Base-by-base conservation (phyloP, 345 rosid species). In the Eucalyptus erythrocorys region DNA sequence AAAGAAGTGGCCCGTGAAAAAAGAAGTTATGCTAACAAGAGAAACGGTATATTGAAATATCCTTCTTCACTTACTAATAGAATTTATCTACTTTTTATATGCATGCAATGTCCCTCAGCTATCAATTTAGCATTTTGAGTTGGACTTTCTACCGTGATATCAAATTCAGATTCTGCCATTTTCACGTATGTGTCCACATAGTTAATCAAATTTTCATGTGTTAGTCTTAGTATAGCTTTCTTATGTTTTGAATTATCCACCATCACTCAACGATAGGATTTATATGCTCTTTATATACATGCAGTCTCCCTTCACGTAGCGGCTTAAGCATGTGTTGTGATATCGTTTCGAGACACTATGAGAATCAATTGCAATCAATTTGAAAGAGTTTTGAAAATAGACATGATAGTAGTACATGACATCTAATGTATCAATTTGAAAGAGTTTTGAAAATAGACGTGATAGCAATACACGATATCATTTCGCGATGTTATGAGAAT, bases 101-200 rank as follows among this genome's bases (percentile, higher is more conserved):
- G 7, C 7, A 34, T 5, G 81, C 13, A 6, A 3, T 37, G 45
- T 37, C 7, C 24, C 13, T 59, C 4, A 30, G 10, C 6, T 32
- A 17, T 32, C 10, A 32, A 1, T 9, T 34, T n/a, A 32, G 1
- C 13, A 22, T 26, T 66, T 66, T 66, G 22, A 66, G 26, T 21
- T 53, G 27, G 26, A 53, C 10, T 22, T 59, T 26, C 13, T 26
- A 59, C 0, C 66, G 10, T 71, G 43, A 19, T 71, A 34, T 71
- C 22, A 66, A 7, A 66, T 15, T 42, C 1, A 19, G 13, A 16
- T 34, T 71, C 2, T 19, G 7, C 4, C 13, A 42, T 22, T 8
- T 71, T 34, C 4, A 11, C 2, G 7, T 34, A 22, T 10, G 3
- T 0, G 81, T 71, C 43, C 81, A 17, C 13, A 1, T 8, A 0